Evolutionary conservation across 208 protist genomes (phyloP).

Genomic region (Angomonas desouzai): DNA sequence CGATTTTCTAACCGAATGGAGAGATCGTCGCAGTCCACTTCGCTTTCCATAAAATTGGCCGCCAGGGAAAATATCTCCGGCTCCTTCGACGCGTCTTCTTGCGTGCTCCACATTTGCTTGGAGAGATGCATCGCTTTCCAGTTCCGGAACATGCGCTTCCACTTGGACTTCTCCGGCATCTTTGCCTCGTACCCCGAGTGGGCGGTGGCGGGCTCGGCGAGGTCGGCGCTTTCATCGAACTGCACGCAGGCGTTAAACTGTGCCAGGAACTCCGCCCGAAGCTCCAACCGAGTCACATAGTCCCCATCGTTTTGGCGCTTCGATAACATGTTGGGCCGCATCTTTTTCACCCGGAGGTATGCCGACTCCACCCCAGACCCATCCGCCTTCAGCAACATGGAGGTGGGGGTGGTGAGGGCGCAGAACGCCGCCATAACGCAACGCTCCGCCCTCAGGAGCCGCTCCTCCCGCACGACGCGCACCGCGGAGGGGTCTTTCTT

Average conservation of each 20-base stretch:
- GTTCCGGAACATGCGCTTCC: conserved; percentile 74
- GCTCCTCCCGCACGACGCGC: conserved; percentile 64
- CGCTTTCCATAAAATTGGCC: conserved; percentile 67
- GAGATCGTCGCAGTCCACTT: conserved; percentile 44
- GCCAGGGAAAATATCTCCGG: conserved; percentile 35
- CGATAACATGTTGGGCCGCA: conserved; percentile 75
- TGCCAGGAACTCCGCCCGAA: conserved; percentile 62
- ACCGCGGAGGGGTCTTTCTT: conserved; percentile 57
- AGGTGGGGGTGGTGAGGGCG: conserved; percentile 61
- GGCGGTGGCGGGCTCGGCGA: background rate
- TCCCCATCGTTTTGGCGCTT: conserved; percentile 66
- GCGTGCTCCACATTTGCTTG: conserved; percentile 66
- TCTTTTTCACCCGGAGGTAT: conserved; percentile 54
- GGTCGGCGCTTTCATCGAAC: background rate
- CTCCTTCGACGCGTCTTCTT: conserved; percentile 35
- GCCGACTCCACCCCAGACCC: conserved; percentile 40
- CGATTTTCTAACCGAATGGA: conserved; percentile 48
- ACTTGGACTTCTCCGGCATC: conserved; percentile 46
- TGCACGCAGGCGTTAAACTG: conserved; percentile 73
- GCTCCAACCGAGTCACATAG: conserved; percentile 52
- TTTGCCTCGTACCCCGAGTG: conserved; percentile 15
- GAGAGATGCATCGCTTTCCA: conserved; percentile 77
- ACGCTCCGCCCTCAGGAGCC: conserved; percentile 65
- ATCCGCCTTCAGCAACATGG: conserved; percentile 37
- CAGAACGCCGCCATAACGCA: conserved; percentile 83